Evolutionary conservation across 495 filamentous ascomycete genomes (phyloP), one percentile per base, ranked within the genome.

Genomic region (Penicillium diatomitis): DNA sequence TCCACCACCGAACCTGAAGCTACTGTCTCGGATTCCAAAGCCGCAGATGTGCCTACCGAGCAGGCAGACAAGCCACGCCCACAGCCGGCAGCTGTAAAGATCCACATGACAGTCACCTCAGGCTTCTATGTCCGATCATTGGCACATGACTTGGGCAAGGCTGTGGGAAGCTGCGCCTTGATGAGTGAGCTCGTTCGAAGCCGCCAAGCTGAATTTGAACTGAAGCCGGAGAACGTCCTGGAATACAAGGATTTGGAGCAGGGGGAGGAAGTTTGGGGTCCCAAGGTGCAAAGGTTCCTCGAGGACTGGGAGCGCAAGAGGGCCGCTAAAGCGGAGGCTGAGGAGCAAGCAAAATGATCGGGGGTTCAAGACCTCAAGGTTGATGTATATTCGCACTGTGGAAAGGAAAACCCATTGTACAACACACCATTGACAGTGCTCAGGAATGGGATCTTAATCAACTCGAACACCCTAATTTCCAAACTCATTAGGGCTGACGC

Each of bases 81-180:
- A 20, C 69, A 47, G 6, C 81, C 85, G 6, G 80, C 88, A 2
- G 90, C 90, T 6, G 83, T 81, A 37, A 86, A 78, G 61, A 78
- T 99, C 43, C 80, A 82, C 47, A 88, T 99, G 86, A 95, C 86
- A 1, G 92, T 96, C 37, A 84, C 89, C 4, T 95, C 89, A 4
- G 92, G 92, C 38, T 99, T 97, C 74, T 99, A 99, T 67, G 92
- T 99, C 37, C 87, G 92, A 47, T 90, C 85, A 33, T 75, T 99
- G 38, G 87, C 87, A 47, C 89, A 97, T 57, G 94, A 99, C 57
- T 75, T 99, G 31, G 92, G 92, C 11, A 77, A 82, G 55, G 87
- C 89, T 38, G 69, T 95, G 8, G 82, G 83, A 28, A 94, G 86
- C 33, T 80, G 85, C 32, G 92, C 77, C 29, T 71, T 91, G 57